A percentile compares a stretch with the other conserved stretches of the same genome.
Evolutionary conservation across 805 yeast species (phyloP).

Genomic region (Starmera caribaea): DNA sequence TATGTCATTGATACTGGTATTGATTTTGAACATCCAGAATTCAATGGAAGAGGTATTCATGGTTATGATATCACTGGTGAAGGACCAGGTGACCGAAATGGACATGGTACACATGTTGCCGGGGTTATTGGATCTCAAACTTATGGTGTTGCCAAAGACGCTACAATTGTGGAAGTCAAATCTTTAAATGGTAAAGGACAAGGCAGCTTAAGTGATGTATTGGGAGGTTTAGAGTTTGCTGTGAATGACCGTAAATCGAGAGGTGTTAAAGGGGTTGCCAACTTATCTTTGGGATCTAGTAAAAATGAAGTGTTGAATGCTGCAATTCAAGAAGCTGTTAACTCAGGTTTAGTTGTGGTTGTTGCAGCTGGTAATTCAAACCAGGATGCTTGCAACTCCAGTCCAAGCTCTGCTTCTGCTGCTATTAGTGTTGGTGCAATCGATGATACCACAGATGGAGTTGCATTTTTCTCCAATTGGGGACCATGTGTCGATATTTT

Average conservation of each 20-base stretch:
- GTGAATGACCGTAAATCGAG: constrained; percentile 42
- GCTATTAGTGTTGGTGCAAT: constrained; percentile 86
- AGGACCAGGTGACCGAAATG: constrained; percentile 61
- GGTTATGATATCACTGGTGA: constrained; percentile 59
- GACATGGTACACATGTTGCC: constrained; percentile 94
- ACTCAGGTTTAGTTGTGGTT: constrained; percentile 61
- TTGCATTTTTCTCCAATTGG: constrained; percentile 84
- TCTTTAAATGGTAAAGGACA: constrained; percentile 60
- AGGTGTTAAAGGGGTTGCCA: constrained; percentile 50
- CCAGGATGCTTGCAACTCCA: constrained; percentile 68
- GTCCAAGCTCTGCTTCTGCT: constrained; percentile 71
- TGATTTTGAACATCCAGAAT: constrained; percentile 46
- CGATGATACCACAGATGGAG: constrained; percentile 58
- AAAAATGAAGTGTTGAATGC: constrained; percentile 56
- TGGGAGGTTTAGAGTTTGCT: constrained; percentile 59
- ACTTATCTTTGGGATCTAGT: constrained; percentile 72
- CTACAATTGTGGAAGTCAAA: constrained; percentile 60
- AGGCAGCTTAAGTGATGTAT: constrained; percentile 58
- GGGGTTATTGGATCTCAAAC: constrained; percentile 74
- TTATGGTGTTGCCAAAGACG: constrained; percentile 76
- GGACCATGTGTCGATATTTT: constrained; percentile 85
- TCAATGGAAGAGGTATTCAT: constrained; percentile 48
- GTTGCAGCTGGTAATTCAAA: constrained; percentile 86
- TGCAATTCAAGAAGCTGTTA: constrained; percentile 68
- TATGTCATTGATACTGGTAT: constrained; percentile 85